Evolutionary conservation across 768 basidiomycete species (phyloP), one percentile per base, ranked within the genome.

Genomic region (Lactarius vividus): DNA sequence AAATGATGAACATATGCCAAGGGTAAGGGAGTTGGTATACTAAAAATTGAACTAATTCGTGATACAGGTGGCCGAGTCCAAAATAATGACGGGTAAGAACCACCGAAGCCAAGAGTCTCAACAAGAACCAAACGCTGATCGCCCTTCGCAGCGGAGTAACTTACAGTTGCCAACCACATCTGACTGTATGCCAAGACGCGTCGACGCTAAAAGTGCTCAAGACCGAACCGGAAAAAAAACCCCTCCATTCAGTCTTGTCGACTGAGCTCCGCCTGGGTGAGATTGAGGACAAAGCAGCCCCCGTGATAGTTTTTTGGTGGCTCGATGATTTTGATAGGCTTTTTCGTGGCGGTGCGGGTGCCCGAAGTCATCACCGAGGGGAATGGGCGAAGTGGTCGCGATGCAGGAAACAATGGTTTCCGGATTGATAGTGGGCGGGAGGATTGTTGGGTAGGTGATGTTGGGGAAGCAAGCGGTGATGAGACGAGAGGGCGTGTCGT

Each of bases 251-350:
- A 84, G 69, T 84, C 83, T 76, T 87, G 87, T 72, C 90, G 81
- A 75, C 89, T 84, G 74, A 94, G 82, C 75, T 94, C 92, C 9
- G 85, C 91, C 74, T 92, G 92, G 0, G 92, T 92, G 64, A 94
- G 82, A 76, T 93, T 83, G 60, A 94, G 85, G 67, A 88, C 80
- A 71, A 92, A 94, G 62, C 75, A 73, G 44, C 84, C 85, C 57
- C 81, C 80, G 74, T 84, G 83, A 76, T 85, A 85, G 74, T 89
- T 86, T 72, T 85, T 81, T 31, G 92, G 90, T 11, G 90, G 88
- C 74, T 91, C 83, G 64, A 94, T 92, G 73, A 93, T 80, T 73
- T 94, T 94, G 20, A 86, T 80, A 7, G 87, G 79, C 62, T 84
- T 83, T 58, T 79, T 80, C 63, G 72, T 76, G 7, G 60, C 16